phyloP scores from a whole-genome alignment of 108 stramenopile genomes.

The Conticribra guillardii region DNA sequence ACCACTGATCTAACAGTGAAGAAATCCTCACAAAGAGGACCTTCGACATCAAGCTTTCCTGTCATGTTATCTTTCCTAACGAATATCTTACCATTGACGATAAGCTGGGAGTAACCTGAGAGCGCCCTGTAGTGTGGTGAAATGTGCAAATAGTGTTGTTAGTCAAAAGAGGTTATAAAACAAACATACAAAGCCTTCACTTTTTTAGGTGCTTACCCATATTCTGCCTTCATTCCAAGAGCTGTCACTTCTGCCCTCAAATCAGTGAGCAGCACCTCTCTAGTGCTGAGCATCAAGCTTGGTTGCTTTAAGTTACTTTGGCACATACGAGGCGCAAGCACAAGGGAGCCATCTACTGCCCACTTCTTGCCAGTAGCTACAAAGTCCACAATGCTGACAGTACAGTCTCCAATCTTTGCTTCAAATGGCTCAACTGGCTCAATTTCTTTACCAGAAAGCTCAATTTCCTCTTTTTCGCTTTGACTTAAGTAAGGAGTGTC shows the following conservation, averaged over 20 bases:
- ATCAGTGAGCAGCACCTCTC: constrained; percentile 89
- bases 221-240: constrained; percentile 89
- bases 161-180: constrained; percentile 1
- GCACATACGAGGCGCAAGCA: constrained; percentile 69
- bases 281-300: constrained; percentile 76
- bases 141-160: background rate
- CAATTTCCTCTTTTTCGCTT: constrained; percentile 62
- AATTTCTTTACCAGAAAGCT: constrained; percentile 42
- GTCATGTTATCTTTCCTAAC: constrained; percentile 75
- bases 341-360: constrained; percentile 85
- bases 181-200: background rate
- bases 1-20: constrained; percentile 76
- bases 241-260: constrained; percentile 84
- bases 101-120: constrained; percentile 72
- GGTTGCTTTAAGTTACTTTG: constrained; percentile 41
- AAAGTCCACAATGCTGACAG: constrained; percentile 81
- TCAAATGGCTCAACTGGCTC: constrained; percentile 72
- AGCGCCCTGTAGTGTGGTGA: constrained; percentile 47
- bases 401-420: constrained; percentile 81
- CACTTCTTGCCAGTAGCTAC: constrained; percentile 88
- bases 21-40: constrained; percentile 89
- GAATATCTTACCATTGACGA: constrained; percentile 81
- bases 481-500: constrained; percentile 80
- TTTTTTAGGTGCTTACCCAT: constrained; percentile 28
- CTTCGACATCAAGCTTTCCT: constrained; percentile 83